These are phyloP conservation scores for Breynia disticha DNA, from an alignment of 441 rosid genomes.

Conservation along the genomic window DNA sequence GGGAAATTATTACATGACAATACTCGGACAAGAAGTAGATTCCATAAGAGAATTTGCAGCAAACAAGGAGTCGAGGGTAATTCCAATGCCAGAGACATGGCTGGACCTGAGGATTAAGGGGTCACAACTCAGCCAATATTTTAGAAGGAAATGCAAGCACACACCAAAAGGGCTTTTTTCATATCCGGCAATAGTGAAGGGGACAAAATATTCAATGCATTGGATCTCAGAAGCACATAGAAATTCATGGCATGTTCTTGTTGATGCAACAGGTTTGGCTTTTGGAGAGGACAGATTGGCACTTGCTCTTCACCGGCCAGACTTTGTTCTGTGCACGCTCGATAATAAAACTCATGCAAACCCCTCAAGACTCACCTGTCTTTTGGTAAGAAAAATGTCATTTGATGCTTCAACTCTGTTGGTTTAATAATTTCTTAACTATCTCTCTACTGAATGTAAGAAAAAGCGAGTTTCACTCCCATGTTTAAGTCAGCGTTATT, in stretches of 20 bases:
- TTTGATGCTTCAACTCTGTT: conserved; percentile 30
- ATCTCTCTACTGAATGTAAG: no score
- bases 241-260: conserved; percentile 54
- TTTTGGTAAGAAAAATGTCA: conserved; percentile 47
- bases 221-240: conserved; percentile 65
- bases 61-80: conserved; percentile 43
- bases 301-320: conserved; percentile 51
- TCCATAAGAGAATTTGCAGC: conserved; percentile 35
- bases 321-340: conserved; percentile 36
- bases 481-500: no score
- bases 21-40: conserved; percentile 35
- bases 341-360: conserved; percentile 27
- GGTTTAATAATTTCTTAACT: background rate
- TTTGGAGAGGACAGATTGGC: conserved; percentile 37
- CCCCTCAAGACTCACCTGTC: conserved; percentile 43
- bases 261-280: conserved; percentile 42
- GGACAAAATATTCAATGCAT: conserved; percentile 47
- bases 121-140: conserved; percentile 54
- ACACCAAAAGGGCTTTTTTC: conserved; percentile 45
- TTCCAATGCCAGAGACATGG: conserved; percentile 54
- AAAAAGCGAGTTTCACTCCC: no score
- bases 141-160: conserved; percentile 53
- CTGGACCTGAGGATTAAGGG: conserved; percentile 58
- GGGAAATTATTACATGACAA: conserved; percentile 49
- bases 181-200: conserved; percentile 36